Evolutionary conservation across 1,139 yeast genomes (phyloP), one percentile per base, ranked within the genome.

Genomic region (Sugiyamaella castrensis): DNA sequence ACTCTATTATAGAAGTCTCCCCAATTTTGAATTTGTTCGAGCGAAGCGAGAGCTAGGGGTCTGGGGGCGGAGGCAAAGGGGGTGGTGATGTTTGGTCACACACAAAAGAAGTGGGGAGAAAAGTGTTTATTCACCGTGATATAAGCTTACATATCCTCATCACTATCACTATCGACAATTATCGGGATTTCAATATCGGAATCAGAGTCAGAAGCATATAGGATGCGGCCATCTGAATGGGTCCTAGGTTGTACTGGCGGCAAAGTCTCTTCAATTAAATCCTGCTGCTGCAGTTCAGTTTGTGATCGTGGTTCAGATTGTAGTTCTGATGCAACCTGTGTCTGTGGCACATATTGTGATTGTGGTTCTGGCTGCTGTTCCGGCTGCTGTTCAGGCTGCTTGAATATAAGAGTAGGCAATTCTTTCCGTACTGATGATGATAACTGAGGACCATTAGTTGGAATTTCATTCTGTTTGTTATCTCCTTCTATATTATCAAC

Each of bases 161-260:
- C 63, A 37, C 62, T 58, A 29, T 43, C 79, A 8, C 57, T 54
- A 37, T 79, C 59, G 30, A 74, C 80, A 49, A 81, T 75, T 15
- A 70, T 74, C 1, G 86, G 85, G 52, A 81, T 78, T 53, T 79
- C 85, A 51, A 80, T 75, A 53, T 80, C 84, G 5, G 79, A 74
- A 41, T 48, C 64, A 16, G 57, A 61, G 1, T 53, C 60, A 31
- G 34, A 13, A 15, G 43, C 60, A 15, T 43, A 45, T 10, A 55
- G 52, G 13, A 52, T 40, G 26, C 47, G 24, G n/a, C 19, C 42
- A 15, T 41, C 45, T n/a, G 45, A 41, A 9, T 41, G 39, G 4
- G 45, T 27, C n/a, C 33, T 38, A 2, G 39, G 39, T 10, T 28
- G 24, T 19, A 5, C 24, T 19, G 3, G 24, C 24, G 24, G 24